These are phyloP conservation scores for Ambrosiella cleistominuta DNA, from an alignment of 2,329 filamentous ascomycete species.

Conservation along the genomic window DNA sequence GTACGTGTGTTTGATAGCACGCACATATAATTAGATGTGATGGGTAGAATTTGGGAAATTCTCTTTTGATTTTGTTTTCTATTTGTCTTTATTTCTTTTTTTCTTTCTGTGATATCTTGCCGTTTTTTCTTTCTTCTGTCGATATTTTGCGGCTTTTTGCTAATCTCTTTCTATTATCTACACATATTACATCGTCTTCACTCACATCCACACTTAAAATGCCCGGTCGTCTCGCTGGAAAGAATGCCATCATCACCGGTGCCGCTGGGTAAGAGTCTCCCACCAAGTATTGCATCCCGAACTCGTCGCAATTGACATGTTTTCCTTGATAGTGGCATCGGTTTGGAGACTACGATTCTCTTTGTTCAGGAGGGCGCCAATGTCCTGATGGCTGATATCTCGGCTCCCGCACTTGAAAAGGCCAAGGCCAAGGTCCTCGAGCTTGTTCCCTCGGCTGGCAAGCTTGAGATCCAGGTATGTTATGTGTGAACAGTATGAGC, in stretches of 20 bases:
- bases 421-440: conserved; percentile 59
- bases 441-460: conserved; percentile 42
- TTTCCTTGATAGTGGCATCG: conserved; percentile 51
- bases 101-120: background rate
- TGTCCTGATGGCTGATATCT: conserved; percentile 75
- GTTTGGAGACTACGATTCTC: conserved; percentile 78
- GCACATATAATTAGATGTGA: background rate
- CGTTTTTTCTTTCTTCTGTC: background rate
- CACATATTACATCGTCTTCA: background rate
- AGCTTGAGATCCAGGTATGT: conserved; percentile 41
- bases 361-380: conserved; percentile 78
- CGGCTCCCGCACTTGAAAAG: conserved; percentile 57
- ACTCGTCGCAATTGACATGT: background rate
- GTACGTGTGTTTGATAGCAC: background rate
- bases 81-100: background rate
- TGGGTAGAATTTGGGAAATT: background rate
- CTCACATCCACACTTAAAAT: background rate
- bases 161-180: background rate
- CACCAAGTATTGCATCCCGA: background rate
- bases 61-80: background rate
- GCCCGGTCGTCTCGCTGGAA: conserved; percentile 36
- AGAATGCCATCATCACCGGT: conserved; percentile 60
- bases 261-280: conserved; percentile 55
- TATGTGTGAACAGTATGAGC: background rate
- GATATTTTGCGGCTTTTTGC: background rate